These are phyloP conservation scores for Coemansia sp. DNA, from an alignment of 192 early-diverging fungal species.

Conservation along the genomic window DNA sequence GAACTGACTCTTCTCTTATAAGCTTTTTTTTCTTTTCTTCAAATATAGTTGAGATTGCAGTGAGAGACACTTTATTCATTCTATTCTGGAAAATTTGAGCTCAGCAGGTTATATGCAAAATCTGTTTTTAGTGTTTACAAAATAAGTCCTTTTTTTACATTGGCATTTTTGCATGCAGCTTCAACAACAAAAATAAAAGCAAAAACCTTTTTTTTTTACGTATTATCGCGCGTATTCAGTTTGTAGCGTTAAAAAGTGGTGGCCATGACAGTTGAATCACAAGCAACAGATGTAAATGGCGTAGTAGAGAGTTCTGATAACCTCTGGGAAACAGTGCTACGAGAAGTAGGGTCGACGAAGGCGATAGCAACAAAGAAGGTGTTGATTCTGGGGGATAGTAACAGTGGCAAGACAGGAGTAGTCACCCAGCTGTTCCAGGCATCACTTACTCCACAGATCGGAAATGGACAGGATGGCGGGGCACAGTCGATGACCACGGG, in stretches of 20 bases:
- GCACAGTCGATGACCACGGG: constrained; percentile 50
- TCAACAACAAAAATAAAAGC: too few relatives aligned
- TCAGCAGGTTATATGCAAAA: background rate
- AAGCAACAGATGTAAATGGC: constrained; percentile 9
- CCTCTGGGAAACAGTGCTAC: constrained; percentile 82
- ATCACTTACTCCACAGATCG: constrained; percentile 36
- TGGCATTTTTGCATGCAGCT: too few relatives aligned
- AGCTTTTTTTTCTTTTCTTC: background rate
- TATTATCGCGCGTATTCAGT: background rate
- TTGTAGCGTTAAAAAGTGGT: background rate
- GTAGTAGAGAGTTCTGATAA: constrained; percentile 25
- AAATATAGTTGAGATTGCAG: background rate
- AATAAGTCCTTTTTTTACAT: background rate
- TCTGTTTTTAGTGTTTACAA: background rate
- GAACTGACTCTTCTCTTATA: too few relatives aligned
- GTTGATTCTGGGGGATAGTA: constrained; percentile 78
- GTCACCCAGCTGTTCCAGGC: constrained; percentile 58
- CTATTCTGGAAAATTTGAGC: background rate
- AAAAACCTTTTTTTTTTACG: background rate
- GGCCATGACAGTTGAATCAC: constrained; percentile 2
- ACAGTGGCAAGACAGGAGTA: constrained; percentile 81
- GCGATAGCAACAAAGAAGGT: constrained; percentile 73
- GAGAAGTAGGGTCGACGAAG: constrained; percentile 72
- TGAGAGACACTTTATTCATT: background rate
- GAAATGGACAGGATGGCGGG: constrained; percentile 45